Evolutionary conservation across 768 basidiomycete genomes (phyloP), one percentile per base, ranked within the genome.

Genomic region (Boletales sp.): DNA sequence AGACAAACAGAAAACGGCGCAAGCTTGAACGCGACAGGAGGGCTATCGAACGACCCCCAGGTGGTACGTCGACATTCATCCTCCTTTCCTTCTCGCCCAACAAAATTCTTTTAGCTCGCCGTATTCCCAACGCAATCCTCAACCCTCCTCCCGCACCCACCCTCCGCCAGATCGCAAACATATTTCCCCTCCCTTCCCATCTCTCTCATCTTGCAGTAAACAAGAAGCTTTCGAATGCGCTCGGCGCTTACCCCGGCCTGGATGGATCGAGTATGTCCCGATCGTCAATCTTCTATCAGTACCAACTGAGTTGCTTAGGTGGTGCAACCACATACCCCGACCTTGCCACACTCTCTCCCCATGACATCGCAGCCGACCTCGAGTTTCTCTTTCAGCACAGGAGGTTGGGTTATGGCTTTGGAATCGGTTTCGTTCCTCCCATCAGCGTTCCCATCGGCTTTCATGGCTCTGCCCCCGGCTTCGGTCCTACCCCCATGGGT

Each of bases 21-120:
- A 77, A 82, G 42, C 68, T 98, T 32, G 94, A 97, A 65, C 77
- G 93, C 51, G 93, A 97, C 54, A 82, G 91, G 53, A 77, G 93
- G 55, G 78, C 80, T 1, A 63, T 84, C 12, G 94, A 94, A 57
- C 73, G 84, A n/a, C 86, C 88, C 10, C 82, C 80, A 41, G 82
- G 86, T 45, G 68, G 93, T 92, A 59, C 42, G 80, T 72, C 34
- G 47, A 11, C 29, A 32, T n/a, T 8, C 15, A 34, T 45, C 30
- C 19, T 52, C 29, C 27, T 15, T 43, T 40, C 27, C 35, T 39
- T 49, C 27, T 13, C 15, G 17, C 31, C 52, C 43, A 8, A 65
- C 39, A 18, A 18, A 19, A 2, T 21, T 21, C 45, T 18, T 34
- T 31, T 38, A 53, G 87, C 74, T 15, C 84, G 85, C 17, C 78